Base-by-base conservation (phyloP, 352 stramenopile genomes). In the Thalassiosira hispida region DNA sequence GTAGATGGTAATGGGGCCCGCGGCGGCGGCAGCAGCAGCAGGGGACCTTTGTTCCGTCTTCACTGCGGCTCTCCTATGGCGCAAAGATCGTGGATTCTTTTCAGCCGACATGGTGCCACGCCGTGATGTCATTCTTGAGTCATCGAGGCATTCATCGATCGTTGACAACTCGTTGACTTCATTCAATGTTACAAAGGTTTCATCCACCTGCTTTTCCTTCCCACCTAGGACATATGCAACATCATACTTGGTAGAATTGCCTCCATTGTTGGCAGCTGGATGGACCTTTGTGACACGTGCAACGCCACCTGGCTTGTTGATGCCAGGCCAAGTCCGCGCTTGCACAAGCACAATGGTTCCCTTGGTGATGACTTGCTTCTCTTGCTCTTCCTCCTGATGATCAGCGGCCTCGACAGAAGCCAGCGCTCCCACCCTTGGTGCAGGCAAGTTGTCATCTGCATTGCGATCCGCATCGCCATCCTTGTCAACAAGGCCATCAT, bases 251-350 rank as follows among this genome's bases (percentile, higher is more conserved):
- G 60, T 51, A 8, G 73, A 74, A 25, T 66, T 55, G 27, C 78
- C 69, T 25, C 53, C 64, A 63, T 78, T 72, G 3, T 42, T 42
- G 52, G 66, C 62, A 22, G 47, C 40, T 46, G 60, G 23, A 64
- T 93, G 79, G 9, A 91, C 79, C 38, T 75, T 86, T 11, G 57
- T 81, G 2, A 94, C 76, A 42, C 85, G 62, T 56, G 75, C 90
- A 16, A 93, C 83, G 38, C 90, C 90, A 60, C 90, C 90, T 11
- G 59, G 83, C 69, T 93, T 93, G 56, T 94, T 94, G 12, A 94
- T 86, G 20, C 90, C 90, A 27, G 88, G 89, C 90, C 90, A 94
- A 2, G 86, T 93, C 20, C 90, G 44, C 12, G 84, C 49, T 79
- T 88, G 62, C 0, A 94, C 85, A 14, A 81, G 40, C 0, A 94